Evolutionary conservation across 495 filamentous ascomycete species (phyloP), one percentile per base, ranked within the genome.

Genomic region (Penicillium angulare): DNA sequence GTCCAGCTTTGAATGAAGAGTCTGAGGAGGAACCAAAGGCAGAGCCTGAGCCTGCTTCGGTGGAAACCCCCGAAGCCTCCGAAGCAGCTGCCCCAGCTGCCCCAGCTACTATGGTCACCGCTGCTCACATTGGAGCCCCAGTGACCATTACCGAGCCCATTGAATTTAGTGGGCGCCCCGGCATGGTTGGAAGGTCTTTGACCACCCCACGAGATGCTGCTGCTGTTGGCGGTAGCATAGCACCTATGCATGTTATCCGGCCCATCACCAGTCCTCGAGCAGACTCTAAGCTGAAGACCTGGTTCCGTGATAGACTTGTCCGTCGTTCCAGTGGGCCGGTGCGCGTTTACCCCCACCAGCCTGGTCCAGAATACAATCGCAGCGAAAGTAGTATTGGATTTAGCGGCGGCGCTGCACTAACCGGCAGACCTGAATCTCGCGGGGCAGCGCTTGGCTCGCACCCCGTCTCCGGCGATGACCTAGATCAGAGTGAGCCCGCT

Each of bases 381-480:
- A 55, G 40, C 17, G 52, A 56, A 21, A 64, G 46, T 17, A 52
- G 50, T 5, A 20, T 56, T 8, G 52, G 55, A 1, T 64, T 62
- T 15, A 43, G 52, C 4, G 63, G 60, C 16, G 65, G 60, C 9
- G 63, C 59, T 18, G 41, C 62, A 6, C 33, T 67, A 15, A 48
- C 54, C 10, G 55, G 49, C 0, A 22, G 17, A 18, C 36, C 38
- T 23, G 54, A 65, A 29, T 8, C 50, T 16, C 62, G 67, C 38
- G 29, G 47, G 1, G 63, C 63, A 15, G 59, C 68, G 5, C 60
- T 72, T 4, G 50, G 63, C 29, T 74, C 71, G 1, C 65, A 75
- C 36, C 69, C 71, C 9, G 33, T 69, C 26, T 56, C 47, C 16
- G 55, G 52, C 3, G 34, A 45, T n/a, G 65, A 71, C 23, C n/a